Evolutionary conservation across 2,329 filamentous ascomycete species (phyloP), one percentile per base, ranked within the genome.

Genomic region (Nothophaeocryptopus gaeumannii): DNA sequence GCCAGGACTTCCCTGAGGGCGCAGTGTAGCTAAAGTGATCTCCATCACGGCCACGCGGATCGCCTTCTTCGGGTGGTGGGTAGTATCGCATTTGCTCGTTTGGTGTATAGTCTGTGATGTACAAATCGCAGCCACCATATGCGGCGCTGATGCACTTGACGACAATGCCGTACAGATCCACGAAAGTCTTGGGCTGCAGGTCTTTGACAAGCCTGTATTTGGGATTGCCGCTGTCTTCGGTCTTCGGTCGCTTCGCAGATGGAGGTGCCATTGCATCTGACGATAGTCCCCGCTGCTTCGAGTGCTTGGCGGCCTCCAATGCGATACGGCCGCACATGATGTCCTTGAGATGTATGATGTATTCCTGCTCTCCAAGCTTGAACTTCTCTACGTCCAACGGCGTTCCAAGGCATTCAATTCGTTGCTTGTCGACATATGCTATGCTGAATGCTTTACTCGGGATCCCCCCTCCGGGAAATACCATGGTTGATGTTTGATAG

Each of bases 31-130:
- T 59, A 41, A 68, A 57, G 56, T 58, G 39, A 47, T 67, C 65
- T 39, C 63, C 66, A 39, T 64, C 33, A 51, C 56, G 47, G 59
- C 45, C 44, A 11, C 62, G 56, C 10, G 59, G 53, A 3, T 35
- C 31, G 14, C 64, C 62, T 8, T 72, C 67, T 39, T 68, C 63
- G 3, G 70, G 70, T 31, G 72, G 63, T 11, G 63, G 60, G 50
- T 81, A 82, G 32, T 82, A 69, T 56, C 78, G 84, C 50, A 96
- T 83, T 1, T 62, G 52, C 0, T 74, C 63, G 61, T 96, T 89
- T 43, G 80, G 72, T 0, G 89, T 95, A 67, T 91, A 96, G 68
- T 96, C 91, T 0, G 88, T 86, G 13, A 95, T 72, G 74, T 90
- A 90, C 0, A 96, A 56, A 5, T 82, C 80, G 10, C 80, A 69